Conservation (phyloP, 768 basidiomycete species). For the Glaciozyma antarctica region DNA sequence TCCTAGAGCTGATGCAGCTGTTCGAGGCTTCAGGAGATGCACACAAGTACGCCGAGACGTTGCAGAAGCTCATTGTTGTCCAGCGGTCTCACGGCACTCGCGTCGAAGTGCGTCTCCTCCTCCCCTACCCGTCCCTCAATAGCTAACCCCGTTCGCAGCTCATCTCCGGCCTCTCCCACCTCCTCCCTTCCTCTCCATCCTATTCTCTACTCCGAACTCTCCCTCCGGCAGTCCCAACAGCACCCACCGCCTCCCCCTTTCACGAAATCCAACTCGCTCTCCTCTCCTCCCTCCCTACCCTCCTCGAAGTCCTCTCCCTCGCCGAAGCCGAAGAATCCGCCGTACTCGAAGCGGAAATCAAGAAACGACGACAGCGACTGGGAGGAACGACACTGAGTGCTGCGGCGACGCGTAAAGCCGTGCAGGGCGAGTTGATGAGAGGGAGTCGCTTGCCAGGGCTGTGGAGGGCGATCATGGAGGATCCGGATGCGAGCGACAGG, state of each 20-base stretch:
- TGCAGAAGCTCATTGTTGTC: slow-evolving; percentile 66
- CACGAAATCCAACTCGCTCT: slow-evolving; percentile 51
- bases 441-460: slow-evolving; percentile 53
- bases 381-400: slow-evolving; percentile 39
- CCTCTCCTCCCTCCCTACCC: slow-evolving; percentile 57
- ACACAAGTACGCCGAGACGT: slow-evolving; percentile 64
- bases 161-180: slow-evolving; percentile 53
- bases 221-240: slow-evolving; percentile 66
- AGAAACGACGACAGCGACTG: slow-evolving; percentile 66
- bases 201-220: slow-evolving; percentile 56
- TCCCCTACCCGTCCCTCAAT: not conserved
- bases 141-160: slow-evolving; percentile 45
- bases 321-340: slow-evolving; percentile 57
- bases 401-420: slow-evolving; percentile 35
- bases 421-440: slow-evolving; percentile 34
- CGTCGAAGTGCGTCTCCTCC: slow-evolving; percentile 46
- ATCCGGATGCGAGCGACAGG: slow-evolving; percentile 64
- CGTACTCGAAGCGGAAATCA: slow-evolving; percentile 56
- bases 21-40: slow-evolving; percentile 60
- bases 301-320: slow-evolving; percentile 62
- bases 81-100: slow-evolving; percentile 54
- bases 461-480: slow-evolving; percentile 71
- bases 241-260: slow-evolving; percentile 55
- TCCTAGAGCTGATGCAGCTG: slow-evolving; percentile 53
- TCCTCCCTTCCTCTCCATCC: slow-evolving; percentile 64